Evolutionary conservation across 352 stramenopile genomes (phyloP), one percentile per base, ranked within the genome.

Genomic region (Elongisporangium undulatum): DNA sequence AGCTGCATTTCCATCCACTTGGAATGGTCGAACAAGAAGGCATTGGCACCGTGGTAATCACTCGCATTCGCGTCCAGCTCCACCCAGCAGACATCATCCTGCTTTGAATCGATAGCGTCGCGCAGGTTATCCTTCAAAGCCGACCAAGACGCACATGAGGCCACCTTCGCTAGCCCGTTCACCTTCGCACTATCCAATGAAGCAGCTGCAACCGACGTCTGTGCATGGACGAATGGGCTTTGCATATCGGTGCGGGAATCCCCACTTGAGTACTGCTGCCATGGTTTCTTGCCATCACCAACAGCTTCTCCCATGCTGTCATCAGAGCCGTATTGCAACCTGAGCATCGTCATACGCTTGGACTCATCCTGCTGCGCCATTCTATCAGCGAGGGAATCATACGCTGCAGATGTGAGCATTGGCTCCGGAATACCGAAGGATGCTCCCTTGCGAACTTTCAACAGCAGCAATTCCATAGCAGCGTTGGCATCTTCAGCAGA

Each of bases 401-500:
- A 92, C 21, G 82, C 79, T 3, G 67, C 69, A 21, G 56, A 67
- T 0, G 66, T 67, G 1, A 77, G 64, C 20, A 65, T 67, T 26
- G 66, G 41, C 21, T 83, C 71, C 0, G 86, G 86, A 29, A 95
- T 79, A 15, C 86, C 86, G 58, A 88, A 92, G 57, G 67, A 74
- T n/a, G 82, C 75, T 2, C 86, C 86, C 49, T 85, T 58, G 10
- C 66, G 67, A 53, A 94, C 58, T 50, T 96, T 96, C 26, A 92
- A 66, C 45, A 87, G 64, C 23, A 93, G 64, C 17, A 96, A 58
- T 54, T 93, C 77, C 61, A 96, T 79, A 13, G 87, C 85, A 2
- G 87, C 80, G 48, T 84, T 75, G 4, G 87, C 86, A 53, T 96
- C 89, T 60, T 96, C 85, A 15, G 76, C 80, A 23, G 84, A 95